Evolutionary conservation across 1,139 yeast genomes (phyloP), one percentile per base, ranked within the genome.

Genomic region (Candida frijolesensis): DNA sequence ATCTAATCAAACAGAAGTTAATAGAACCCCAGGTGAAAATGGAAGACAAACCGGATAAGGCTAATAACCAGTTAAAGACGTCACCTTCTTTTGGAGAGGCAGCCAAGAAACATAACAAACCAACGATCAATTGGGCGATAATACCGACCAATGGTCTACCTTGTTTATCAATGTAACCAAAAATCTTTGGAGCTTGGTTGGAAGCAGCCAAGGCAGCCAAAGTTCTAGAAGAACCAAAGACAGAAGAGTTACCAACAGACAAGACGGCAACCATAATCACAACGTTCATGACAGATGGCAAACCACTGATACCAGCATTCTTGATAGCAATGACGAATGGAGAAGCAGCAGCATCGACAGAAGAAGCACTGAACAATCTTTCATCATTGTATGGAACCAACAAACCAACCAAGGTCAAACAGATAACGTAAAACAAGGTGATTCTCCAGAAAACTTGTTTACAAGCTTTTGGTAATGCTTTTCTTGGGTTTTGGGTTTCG

Each of bases 1-100:
- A 89, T 66, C 96, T 80, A 53, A 90, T 74, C 59, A 85, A 96
- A 59, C 90, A 84, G 50, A 87, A 63, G 63, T 87, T 83, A 60
- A 90, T 87, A 16, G 92, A 83, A 39, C 83, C 83, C 96, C 96
- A 89, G 6, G 95, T 87, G 67, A 89, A 89, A 51, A 90, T 76
- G 1, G 96, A 85, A 43, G 95, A 86, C 56, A 89, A 80, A 52
- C 96, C 95, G 14, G 96, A 87, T 45, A 91, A 73, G 25, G 96
- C 89, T 64, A 89, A 73, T 62, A 90, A 73, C 96, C 97, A 90
- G 58, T 74, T 75, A 68, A 90, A 90, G 12, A 89, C 89, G 32
- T 74, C 78, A 54, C 79, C 83, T 66, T 87, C 82, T 51, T 84
- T 74, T 19, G 78, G 67, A 45, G 86, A 79, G 34, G 95, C 89